Evolutionary conservation across 1,284 basidiomycete species (phyloP).

Genomic region (Stereum hirsutum): DNA sequence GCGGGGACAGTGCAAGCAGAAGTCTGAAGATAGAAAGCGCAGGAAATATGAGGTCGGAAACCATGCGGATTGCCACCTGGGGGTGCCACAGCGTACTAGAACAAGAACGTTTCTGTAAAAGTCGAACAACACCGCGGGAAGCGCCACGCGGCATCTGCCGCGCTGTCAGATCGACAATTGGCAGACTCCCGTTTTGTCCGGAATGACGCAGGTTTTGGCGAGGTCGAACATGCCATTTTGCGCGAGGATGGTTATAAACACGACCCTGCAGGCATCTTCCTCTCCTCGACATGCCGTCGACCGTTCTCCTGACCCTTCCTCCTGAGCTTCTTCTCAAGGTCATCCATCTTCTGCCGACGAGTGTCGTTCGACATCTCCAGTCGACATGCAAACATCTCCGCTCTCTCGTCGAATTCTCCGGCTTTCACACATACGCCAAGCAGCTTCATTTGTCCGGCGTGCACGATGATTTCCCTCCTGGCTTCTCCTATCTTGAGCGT

Average conservation of each 20-base stretch:
- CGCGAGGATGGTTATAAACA: no score
- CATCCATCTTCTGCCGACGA: conserved; percentile 4
- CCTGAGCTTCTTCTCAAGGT: conserved; percentile 8
- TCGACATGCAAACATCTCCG: conserved; percentile 7
- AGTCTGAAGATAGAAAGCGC: conserved; percentile 36
- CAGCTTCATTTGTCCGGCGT: conserved; percentile 6
- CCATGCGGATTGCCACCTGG: conserved; percentile 26
- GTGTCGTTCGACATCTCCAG: conserved; percentile 8
- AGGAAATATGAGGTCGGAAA: conserved; percentile 21
- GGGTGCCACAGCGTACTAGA: no score
- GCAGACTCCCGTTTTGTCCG: no score
- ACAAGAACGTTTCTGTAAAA: no score
- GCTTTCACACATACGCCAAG: conserved; percentile 7
- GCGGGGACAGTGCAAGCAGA: conserved; percentile 37
- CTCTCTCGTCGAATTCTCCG: conserved; percentile 3
- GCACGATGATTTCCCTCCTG: conserved; percentile 3
- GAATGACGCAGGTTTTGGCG: no score
- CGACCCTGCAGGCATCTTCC: no score
- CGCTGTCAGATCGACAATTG: no score
- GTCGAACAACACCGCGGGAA: no score
- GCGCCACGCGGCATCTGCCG: no score
- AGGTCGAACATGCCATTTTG: no score
- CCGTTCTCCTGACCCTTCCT: neutral
- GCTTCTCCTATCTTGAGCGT: conserved; percentile 6
- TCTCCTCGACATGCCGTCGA: no score